phyloP scores from a whole-genome alignment of 1,139 yeast species.

The Blastobotrys capitulatus region DNA sequence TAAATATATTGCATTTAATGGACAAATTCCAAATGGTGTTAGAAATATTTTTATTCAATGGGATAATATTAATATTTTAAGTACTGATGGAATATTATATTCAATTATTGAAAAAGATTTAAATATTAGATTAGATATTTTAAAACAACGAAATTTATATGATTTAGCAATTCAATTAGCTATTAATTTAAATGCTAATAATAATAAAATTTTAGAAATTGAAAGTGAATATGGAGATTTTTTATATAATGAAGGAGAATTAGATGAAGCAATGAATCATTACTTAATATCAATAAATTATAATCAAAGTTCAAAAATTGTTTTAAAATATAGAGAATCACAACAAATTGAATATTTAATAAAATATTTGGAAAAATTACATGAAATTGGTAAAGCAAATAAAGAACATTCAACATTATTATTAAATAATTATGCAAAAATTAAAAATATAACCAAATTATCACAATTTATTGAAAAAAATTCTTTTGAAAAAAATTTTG shows the following conservation, averaged over 20 bases:
- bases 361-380: constrained; percentile 56
- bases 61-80: constrained; percentile 54
- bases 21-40: constrained; percentile 59
- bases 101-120: constrained; percentile 62
- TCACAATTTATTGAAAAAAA: constrained; percentile 48
- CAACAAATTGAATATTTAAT: constrained; percentile 66
- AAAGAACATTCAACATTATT: constrained; percentile 79
- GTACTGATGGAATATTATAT: constrained; percentile 72
- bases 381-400: constrained; percentile 49
- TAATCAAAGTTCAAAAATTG: constrained; percentile 61
- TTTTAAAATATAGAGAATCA: constrained; percentile 80
- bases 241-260: constrained; percentile 60
- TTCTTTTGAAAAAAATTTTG: constrained; percentile 46
- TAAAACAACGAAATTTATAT: constrained; percentile 66
- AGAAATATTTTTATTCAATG: constrained; percentile 51
- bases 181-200: constrained; percentile 38
- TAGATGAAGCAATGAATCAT: constrained; percentile 62
- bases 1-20: constrained; percentile 65
- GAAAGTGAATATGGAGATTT: constrained; percentile 67
- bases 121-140: constrained; percentile 61
- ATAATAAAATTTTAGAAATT: constrained; percentile 43
- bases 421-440: constrained; percentile 76
- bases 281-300: constrained; percentile 51
- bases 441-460: constrained; percentile 57
- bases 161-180: constrained; percentile 73